phyloP scores from a whole-genome alignment of 352 stramenopile species.

The Globisporangium recalcitrans region DNA sequence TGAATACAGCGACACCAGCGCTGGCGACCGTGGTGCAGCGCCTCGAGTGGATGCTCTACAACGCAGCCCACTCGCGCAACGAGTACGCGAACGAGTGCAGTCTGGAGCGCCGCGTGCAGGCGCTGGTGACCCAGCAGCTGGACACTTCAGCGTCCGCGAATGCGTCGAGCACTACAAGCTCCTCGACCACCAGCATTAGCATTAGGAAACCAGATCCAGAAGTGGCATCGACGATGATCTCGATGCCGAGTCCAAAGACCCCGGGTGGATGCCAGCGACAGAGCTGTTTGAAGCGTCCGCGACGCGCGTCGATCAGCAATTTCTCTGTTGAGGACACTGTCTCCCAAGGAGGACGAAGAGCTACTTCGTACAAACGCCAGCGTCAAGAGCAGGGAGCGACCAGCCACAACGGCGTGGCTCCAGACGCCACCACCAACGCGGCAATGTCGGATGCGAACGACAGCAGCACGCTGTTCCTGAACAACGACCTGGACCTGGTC shows the following conservation, averaged over 20 bases:
- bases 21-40: slow-evolving; percentile 57
- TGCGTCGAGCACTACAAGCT: background rate
- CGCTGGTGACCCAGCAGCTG: slow-evolving; percentile 48
- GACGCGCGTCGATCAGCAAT: slow-evolving; percentile 12
- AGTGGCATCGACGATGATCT: background rate
- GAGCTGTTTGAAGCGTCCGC: slow-evolving; percentile 12
- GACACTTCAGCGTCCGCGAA: background rate
- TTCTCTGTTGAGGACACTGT: background rate
- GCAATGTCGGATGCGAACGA: background rate
- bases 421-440: background rate
- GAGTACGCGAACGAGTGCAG: slow-evolving; percentile 64
- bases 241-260: background rate
- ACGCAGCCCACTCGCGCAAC: slow-evolving; percentile 50
- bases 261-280: background rate
- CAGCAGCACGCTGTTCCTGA: slow-evolving; percentile 27
- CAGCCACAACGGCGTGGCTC: background rate
- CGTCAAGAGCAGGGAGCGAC: background rate
- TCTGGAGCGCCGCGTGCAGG: slow-evolving; percentile 65
- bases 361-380: background rate
- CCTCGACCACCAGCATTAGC: background rate
- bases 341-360: background rate
- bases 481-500: slow-evolving; percentile 53
- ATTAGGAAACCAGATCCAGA: slow-evolving; percentile 1
- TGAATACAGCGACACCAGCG: slow-evolving; percentile 13
- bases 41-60: slow-evolving; percentile 76